Evolutionary conservation across 2,329 filamentous ascomycete species (phyloP).

Genomic region (Sclerotinia trifoliorum): DNA sequence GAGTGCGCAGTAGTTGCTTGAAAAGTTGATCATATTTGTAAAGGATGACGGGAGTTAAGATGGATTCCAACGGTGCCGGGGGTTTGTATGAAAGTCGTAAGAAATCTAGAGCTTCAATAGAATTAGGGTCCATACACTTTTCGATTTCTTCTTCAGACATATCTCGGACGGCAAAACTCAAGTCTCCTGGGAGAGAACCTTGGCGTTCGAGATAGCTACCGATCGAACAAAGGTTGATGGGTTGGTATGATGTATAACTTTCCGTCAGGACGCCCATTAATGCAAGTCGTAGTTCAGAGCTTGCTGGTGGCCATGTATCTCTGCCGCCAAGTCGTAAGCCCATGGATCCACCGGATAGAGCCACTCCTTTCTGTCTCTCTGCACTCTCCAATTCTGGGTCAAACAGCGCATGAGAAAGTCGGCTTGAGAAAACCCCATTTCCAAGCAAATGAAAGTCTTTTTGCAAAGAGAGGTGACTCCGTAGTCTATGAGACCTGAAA

Average conservation of each 20-base stretch:
- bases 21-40: conserved; percentile 85
- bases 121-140: conserved; percentile 77
- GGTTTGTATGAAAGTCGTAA: conserved; percentile 81
- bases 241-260: conserved; percentile 52
- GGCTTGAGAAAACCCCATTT: conserved; percentile 78
- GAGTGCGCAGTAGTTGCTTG: conserved; percentile 70
- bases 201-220: conserved; percentile 37
- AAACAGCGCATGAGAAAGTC: conserved; percentile 80
- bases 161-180: conserved; percentile 83
- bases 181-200: conserved; percentile 59
- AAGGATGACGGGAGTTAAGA: conserved; percentile 70
- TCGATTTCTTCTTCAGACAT: conserved; percentile 76
- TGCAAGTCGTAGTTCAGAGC: conserved; percentile 85
- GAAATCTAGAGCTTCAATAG: conserved; percentile 89
- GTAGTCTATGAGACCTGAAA: conserved; percentile 70
- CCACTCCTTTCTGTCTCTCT: conserved; percentile 67
- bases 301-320: conserved; percentile 88
- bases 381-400: conserved; percentile 78
- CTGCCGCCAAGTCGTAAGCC: conserved; percentile 80
- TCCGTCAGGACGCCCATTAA: conserved; percentile 83
- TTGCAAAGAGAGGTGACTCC: conserved; percentile 71
- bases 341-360: conserved; percentile 69
- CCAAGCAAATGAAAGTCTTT: conserved; percentile 80
- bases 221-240: conserved; percentile 35
- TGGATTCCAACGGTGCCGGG: conserved; percentile 64